Evolutionary conservation across 768 basidiomycete genomes (phyloP).

Genomic region (Mycena galericulata): DNA sequence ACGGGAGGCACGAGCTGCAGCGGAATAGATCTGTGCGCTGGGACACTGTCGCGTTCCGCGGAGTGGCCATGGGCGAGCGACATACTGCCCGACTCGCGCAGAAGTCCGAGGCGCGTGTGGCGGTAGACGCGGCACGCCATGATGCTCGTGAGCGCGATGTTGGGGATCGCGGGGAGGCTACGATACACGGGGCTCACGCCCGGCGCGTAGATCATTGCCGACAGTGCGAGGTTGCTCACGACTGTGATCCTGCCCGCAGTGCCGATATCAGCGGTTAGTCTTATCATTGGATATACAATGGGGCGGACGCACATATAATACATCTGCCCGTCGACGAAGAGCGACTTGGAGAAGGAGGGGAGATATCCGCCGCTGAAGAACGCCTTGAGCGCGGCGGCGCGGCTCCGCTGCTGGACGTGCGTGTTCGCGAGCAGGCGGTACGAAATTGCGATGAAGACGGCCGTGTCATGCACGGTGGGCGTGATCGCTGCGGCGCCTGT

Average conservation of each 20-base stretch:
- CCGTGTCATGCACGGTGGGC: slow-evolving; percentile 41
- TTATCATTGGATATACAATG: not conserved
- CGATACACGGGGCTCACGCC: not conserved
- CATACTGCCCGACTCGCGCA: too few species aligned
- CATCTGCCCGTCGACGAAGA: not conserved
- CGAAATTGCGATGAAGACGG: slow-evolving; percentile 51
- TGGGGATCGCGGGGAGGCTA: not conserved
- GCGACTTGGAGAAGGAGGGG: not conserved
- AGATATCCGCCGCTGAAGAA: not conserved
- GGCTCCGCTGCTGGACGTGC: not conserved
- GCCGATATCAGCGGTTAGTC: not conserved
- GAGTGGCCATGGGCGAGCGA: too few species aligned
- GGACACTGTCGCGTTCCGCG: too few species aligned
- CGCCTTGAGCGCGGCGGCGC: not conserved
- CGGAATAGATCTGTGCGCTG: too few species aligned
- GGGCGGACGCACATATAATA: slow-evolving; percentile 5
- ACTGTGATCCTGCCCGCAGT: not conserved
- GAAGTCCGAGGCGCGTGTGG: not conserved
- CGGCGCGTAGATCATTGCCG: not conserved
- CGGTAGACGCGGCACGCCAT: slow-evolving; percentile 25
- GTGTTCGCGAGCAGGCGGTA: slow-evolving; percentile 36
- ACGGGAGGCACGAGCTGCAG: too few species aligned
- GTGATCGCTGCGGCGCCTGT: not conserved
- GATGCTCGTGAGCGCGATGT: slow-evolving; percentile 10
- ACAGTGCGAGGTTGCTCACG: not conserved